These are phyloP conservation scores for Bertia moriformis DNA, from an alignment of 2,329 filamentous ascomycete genomes.

Conservation along the genomic window DNA sequence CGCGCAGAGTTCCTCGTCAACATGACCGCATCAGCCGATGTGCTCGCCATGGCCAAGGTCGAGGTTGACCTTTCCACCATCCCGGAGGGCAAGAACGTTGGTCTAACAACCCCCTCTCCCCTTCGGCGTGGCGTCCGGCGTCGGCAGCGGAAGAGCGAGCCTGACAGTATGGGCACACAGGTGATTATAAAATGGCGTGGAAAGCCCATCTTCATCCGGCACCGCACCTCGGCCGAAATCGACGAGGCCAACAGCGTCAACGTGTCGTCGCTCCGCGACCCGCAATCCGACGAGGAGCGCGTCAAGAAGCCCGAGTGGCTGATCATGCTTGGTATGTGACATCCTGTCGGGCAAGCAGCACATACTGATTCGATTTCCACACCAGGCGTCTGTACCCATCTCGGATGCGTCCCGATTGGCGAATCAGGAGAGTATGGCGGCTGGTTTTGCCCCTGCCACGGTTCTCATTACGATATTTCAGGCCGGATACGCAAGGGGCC, in stretches of 20 bases:
- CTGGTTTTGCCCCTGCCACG: conserved; percentile 99
- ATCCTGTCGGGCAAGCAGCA: conserved; percentile 7
- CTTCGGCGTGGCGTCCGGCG: background rate
- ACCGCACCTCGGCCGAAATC: conserved; percentile 88
- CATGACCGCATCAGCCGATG: conserved; percentile 98
- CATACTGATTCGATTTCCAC: conserved; percentile 3
- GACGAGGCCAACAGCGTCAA: conserved; percentile 84
- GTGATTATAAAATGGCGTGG: conserved; percentile 99
- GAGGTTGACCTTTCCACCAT: conserved; percentile 87
- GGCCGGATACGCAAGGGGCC: conserved; percentile 96
- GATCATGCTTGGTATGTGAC: conserved; percentile 74
- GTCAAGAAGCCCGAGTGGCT: conserved; percentile 98
- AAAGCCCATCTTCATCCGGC: conserved; percentile 99
- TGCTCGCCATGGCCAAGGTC: conserved; percentile 98
- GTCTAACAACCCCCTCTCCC: conserved; percentile 22
- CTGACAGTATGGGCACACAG: conserved; percentile 21
- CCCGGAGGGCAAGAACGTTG: conserved; percentile 97
- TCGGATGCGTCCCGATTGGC: conserved; percentile 97
- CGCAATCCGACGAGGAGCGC: conserved; percentile 78
- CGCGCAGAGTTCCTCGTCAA: conserved; percentile 90
- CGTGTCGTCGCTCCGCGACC: conserved; percentile 73
- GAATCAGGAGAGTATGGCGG: conserved; percentile 95
- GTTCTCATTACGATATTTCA: conserved; percentile 99
- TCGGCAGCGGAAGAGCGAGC: background rate
- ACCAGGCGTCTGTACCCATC: conserved; percentile 90